Conservation (phyloP, 768 basidiomycete species). For the Harrya chromipes region DNA sequence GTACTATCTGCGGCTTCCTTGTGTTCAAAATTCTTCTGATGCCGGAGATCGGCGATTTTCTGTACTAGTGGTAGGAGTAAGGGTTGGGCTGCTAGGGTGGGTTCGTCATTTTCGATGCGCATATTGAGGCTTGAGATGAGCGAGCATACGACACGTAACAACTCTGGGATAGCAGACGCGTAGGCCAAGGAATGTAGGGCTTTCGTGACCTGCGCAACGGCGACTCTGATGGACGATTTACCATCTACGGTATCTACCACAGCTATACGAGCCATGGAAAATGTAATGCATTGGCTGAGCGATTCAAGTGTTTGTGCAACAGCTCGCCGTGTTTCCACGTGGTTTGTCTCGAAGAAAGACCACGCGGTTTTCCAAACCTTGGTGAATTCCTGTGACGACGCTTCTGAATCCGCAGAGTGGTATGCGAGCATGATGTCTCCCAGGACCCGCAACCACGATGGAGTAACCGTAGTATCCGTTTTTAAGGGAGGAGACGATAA, state of each 20-base stretch:
- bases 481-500: slow-evolving; percentile 67
- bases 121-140: slow-evolving; percentile 62
- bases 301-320: slow-evolving; percentile 60
- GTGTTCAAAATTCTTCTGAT: slow-evolving; percentile 82
- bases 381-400: slow-evolving; percentile 51
- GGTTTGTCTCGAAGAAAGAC: slow-evolving; percentile 73
- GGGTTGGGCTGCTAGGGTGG: slow-evolving; percentile 61
- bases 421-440: slow-evolving; percentile 72
- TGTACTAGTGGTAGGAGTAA: slow-evolving; percentile 68
- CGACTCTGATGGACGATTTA: slow-evolving; percentile 56
- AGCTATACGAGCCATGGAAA: slow-evolving; percentile 54
- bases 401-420: slow-evolving; percentile 45
- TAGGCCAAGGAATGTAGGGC: slow-evolving; percentile 73
- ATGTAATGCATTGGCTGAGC: slow-evolving; percentile 69
- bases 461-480: slow-evolving; percentile 61
- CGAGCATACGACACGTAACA: slow-evolving; percentile 70
- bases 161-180: slow-evolving; percentile 72
- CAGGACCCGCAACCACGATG: slow-evolving; percentile 78
- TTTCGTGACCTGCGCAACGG: slow-evolving; percentile 60
- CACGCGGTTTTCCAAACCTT: slow-evolving; percentile 75
- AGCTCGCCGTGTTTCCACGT: slow-evolving; percentile 57
- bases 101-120: slow-evolving; percentile 37
- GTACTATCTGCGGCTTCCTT: slow-evolving; percentile 84
- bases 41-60: slow-evolving; percentile 70
- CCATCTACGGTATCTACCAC: slow-evolving; percentile 42